Base-by-base conservation (phyloP, 768 basidiomycete species). In the Pleurotus salmoneostramineus region DNA sequence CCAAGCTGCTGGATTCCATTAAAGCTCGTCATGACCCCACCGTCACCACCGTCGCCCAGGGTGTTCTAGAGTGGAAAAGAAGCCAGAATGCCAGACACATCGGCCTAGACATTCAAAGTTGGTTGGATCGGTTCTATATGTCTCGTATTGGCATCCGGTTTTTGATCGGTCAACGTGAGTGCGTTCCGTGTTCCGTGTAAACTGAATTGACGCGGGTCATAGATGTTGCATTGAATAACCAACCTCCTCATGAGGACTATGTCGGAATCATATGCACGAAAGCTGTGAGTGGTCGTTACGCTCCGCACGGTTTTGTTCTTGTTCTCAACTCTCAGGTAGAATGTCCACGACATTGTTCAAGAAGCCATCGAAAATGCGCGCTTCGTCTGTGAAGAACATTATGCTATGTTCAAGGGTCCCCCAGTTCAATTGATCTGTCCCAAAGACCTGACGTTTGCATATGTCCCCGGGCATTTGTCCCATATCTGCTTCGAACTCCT, bases 281-380 rank as follows among this genome's bases (percentile, higher is more conserved):
- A 67, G 89, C 95, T 1, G 89, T 91, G 62, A 63, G 88, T 80
- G 15, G 58, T 35, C 17, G 21, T 33, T 37, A 31, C 56, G 15
- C n/a, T 12, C 42, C 49, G 5, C 40, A 34, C 54, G 17, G 40
- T 48, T 27, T 8, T 27, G 6, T 14, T 43, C n/a, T 17, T 43
- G 14, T 37, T 50, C 50, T 61, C 42, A 32, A 56, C 50, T 40
- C 61, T 37, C 44, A 33, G 21, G 21, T 65, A 91, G 84, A 98
- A 95, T 70, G 88, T 99, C 0, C 94, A 95, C 65, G 95, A 98
- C 67, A 97, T 98, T 61, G 88, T 96, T n/a, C 89, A 93, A 66
- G 97, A 99, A 77, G 92, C 96, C 0, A 98, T 98, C 64, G 96
- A 99, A 71, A 98, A 99, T 71, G 95, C 97, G 5, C 85, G 89